Base-by-base conservation (phyloP, 225 moss, liverwort and hornwort genomes). In the Physcomitrium patens region DNA sequence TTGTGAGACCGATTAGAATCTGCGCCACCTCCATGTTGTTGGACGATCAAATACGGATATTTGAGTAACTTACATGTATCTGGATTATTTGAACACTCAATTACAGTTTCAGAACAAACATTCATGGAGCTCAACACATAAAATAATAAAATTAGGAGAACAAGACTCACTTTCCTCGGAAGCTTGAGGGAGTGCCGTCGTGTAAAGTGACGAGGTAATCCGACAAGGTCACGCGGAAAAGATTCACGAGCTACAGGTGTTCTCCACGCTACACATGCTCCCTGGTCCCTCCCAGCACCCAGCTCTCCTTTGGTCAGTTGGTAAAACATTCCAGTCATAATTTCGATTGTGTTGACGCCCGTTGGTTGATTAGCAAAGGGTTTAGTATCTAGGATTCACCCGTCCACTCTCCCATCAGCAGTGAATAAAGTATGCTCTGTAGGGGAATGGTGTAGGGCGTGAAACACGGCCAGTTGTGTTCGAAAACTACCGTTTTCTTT, bases 101-200 rank as follows among this genome's bases (percentile, higher is more conserved):
- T 47, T 23, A 19, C 13, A 8, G 43, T 57, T 71, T 65, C 28
- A 43, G 16, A 65, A 45, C 51, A 23, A 65, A 76, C 37, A 63
- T 37, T 45, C 19, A 74, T 13, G 48, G 53, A 65, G 66, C 23
- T 45, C 52, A 22, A 4, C 49, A 8, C 43, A 68, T 14, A 55
- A 81, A 57, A 58, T 15, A 60, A 6, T 18, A 9, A 65, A 31
- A 66, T 50, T 28, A 57, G 8, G 28, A 14, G 20, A 63, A 62
- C 28, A 31, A 50, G 10, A 70, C 70, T 73, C 54, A 80, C 84
- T 76, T 43, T 74, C 27, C 78, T 82, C 42, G 78, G 17, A 44
- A 61, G 27, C 71, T 71, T 65, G 48, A 49, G 56, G 62, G 62
- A 57, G 22, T 63, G 44, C 44, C 48, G 66, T 43, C 62, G 71